Evolutionary conservation across 176 grass and related monocot species (phyloP).

Genomic region (Avena eriantha): DNA sequence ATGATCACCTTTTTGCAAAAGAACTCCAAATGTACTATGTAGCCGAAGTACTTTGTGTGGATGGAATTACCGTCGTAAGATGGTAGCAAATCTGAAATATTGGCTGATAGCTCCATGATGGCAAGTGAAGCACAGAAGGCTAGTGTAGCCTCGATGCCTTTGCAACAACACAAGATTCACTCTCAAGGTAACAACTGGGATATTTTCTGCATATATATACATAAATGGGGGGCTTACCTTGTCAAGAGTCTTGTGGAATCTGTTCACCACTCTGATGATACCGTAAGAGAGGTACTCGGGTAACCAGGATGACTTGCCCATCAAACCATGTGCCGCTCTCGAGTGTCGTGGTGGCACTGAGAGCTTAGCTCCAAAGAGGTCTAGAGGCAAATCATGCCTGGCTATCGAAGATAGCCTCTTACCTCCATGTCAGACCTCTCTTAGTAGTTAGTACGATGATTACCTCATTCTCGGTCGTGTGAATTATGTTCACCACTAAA

Average conservation of each 20-base stretch:
- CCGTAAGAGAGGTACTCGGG: conserved; percentile 45
- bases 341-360: neutral
- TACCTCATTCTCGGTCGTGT: neutral
- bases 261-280: neutral
- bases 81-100: neutral
- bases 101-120: too few species aligned
- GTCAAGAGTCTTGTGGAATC: neutral
- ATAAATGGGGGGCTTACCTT: neutral
- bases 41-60: too few species aligned
- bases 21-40: neutral
- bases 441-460: too few species aligned
- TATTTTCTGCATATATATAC: neutral
- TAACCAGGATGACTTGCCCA: conserved; percentile 49
- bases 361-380: neutral
- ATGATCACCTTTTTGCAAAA: neutral
- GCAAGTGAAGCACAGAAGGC: too few species aligned
- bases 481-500: neutral
- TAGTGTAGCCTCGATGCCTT: too few species aligned
- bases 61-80: neutral
- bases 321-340: neutral
- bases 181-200: too few species aligned
- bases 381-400: conserved; percentile 6
- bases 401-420: conserved; percentile 9
- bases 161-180: too few species aligned
- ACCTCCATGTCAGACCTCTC: neutral